Evolutionary conservation across 345 rosid genomes (phyloP), one percentile per base, ranked within the genome.

Genomic region (Pseudoturritis turrita): DNA sequence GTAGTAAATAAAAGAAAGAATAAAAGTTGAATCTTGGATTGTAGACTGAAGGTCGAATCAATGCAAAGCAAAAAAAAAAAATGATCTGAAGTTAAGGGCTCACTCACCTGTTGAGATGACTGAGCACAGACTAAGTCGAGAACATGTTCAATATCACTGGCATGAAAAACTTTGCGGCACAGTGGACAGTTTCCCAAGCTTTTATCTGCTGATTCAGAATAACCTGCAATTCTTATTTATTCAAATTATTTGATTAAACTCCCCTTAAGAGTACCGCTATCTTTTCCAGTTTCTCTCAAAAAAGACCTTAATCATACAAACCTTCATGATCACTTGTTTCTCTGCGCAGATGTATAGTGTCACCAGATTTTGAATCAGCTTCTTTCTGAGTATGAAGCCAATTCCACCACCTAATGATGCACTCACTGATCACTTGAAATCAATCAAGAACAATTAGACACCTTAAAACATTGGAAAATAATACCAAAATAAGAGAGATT

Each of bases 371-470:
- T 45, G 80, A 52, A 62, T 75, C 66, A 54, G 59, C 55, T 55
- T 84, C 81, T 74, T 79, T 80, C 79, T 79, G 85, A 21, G 66
- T 78, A 47, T 82, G 91, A 55, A 90, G 76, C 96, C 96, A 94
- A 57, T 81, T 86, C 97, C 98, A 94, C 98, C 96, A 88, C 77
- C 89, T 81, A 65, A 82, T 77, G 70, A 89, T 85, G 87, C 98
- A 94, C 74, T 88, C 90, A 76, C 97, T 91, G 88, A 53, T 79
- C 43, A 45, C 52, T 62, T 65, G 46, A 63, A 57, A 50, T 11
- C 21, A 70, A 59, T 10, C 11, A 80, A 31, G 31, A 58, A 60
- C 15, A 33, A 49, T 77, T 36, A 71, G 72, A 54, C 21, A 29
- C 7, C 62, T 39, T 37, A 4, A n/a, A 21, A 70, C 29, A 70